These are phyloP conservation scores for Groenewaldozyma salmanticensis DNA, from an alignment of 805 yeast species.

Conservation along the genomic window DNA sequence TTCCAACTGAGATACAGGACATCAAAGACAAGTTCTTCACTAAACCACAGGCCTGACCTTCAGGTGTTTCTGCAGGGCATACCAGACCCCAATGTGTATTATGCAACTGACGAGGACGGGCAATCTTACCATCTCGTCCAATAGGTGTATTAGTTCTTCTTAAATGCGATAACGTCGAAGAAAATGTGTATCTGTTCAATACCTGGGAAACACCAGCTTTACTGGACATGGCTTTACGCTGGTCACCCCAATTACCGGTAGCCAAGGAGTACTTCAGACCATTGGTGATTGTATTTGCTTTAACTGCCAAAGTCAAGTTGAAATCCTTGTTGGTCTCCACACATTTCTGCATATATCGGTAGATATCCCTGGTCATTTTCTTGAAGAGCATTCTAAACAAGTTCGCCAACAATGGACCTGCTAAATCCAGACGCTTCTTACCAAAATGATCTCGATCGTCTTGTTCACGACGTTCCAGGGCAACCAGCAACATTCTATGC, in stretches of 20 bases:
- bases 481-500: constrained; percentile 87
- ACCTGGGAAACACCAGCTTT: constrained; percentile 99
- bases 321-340: constrained; percentile 97
- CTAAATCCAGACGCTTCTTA: constrained; percentile 94
- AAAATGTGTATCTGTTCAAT: constrained; percentile 92
- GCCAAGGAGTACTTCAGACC: constrained; percentile 97
- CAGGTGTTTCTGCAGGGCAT: constrained; percentile 99
- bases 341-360: constrained; percentile 97
- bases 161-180: constrained; percentile 96
- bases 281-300: constrained; percentile 92
- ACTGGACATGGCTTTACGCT: constrained; percentile 96
- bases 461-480: constrained; percentile 93
- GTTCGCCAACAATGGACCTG: constrained; percentile 95
- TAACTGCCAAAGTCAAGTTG: constrained; percentile 91
- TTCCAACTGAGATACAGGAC: constrained; percentile 97
- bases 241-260: constrained; percentile 99
- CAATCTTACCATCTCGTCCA: constrained; percentile 98
- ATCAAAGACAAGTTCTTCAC: constrained; percentile 92
- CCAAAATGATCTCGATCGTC: constrained; percentile 99
- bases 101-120: constrained; percentile 97
- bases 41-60: constrained; percentile 99
- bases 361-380: constrained; percentile 91
- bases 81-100: constrained; percentile 99
- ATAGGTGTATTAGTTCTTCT: constrained; percentile 99
- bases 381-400: constrained; percentile 90